Base-by-base conservation (phyloP, 2,329 filamentous ascomycete genomes). In the Apiospora koreana region DNA sequence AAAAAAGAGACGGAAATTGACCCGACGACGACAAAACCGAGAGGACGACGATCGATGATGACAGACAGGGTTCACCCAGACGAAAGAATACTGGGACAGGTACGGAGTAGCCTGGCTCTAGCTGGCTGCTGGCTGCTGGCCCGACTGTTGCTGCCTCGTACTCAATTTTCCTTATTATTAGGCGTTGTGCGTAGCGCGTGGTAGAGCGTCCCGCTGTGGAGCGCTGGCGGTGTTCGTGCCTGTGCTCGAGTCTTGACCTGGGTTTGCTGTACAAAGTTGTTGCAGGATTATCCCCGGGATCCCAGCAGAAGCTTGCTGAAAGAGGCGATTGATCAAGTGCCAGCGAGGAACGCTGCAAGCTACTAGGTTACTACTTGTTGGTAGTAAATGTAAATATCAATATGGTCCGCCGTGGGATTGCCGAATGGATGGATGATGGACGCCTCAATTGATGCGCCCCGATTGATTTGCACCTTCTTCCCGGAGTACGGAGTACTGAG, bases 121-220 rank as follows among this genome's bases (percentile, higher is more conserved):
- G n/a, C n/a, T n/a, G n/a, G n/a, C n/a, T n/a, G n/a, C n/a, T n/a
- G 42, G 18, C 54, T 62, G 54, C 54, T 62, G 54, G 54, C 31
- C 54, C 54, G 31, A 62, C 54, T 62, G n/a, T n/a, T n/a, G n/a
- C n/a, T n/a, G 23, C 54, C 54, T 62, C 54, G 54, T 38, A 62
- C 54, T 62, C 18, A 62, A 35, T 58, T 58, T 58, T 35, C 28
- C 50, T 58, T 35, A 38, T 62, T 62, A 18, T 62, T 62, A 62
- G 35, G 21, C 21, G 54, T 62, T 3, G 54, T 38, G 54, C 54
- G 28, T 62, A 31, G 41, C 14, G 41, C 14, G 10, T 43, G 50
- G 54, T 62, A 38, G 31, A 62, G 54, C 31, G 54, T 62, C 31
- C 54, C 54, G 54, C 54, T 38, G 54, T 62, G 54, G 54, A 62